Evolutionary conservation across 176 grass and related monocot genomes (phyloP).

Genomic region (Cenchrus americanus): DNA sequence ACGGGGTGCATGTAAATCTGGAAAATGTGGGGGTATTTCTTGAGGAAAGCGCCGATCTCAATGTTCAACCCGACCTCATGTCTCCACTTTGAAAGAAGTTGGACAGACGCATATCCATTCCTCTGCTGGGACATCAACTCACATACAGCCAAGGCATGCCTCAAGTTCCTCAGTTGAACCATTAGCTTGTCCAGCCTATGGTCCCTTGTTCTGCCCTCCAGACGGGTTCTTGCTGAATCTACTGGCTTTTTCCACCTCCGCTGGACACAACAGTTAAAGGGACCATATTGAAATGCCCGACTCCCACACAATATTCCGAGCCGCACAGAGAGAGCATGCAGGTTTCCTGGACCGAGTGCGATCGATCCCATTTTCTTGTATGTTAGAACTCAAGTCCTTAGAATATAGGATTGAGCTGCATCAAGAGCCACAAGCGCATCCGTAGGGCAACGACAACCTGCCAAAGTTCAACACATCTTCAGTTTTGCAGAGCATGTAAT

Average conservation of each 20-base stretch:
- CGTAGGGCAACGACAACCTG: not conserved
- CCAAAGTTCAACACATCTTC: not conserved
- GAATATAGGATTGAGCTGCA: not conserved
- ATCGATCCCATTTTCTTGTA: not conserved
- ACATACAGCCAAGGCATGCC: conserved; percentile 46
- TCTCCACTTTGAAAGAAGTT: conserved; percentile 64
- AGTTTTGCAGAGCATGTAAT: not conserved
- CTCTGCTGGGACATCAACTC: conserved; percentile 59
- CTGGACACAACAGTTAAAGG: conserved; percentile 27
- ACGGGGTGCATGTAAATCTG: conserved; percentile 60
- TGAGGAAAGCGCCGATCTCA: conserved; percentile 55
- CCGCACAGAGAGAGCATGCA: not conserved
- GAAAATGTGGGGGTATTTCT: conserved; percentile 66
- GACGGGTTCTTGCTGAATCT: conserved; percentile 58
- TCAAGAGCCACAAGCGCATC: not conserved
- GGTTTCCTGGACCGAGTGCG: not conserved
- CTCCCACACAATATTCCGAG: not conserved
- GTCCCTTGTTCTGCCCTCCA: conserved; percentile 69
- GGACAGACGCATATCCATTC: conserved; percentile 61
- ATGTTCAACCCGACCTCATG: conserved; percentile 57
- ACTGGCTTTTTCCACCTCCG: conserved; percentile 67
- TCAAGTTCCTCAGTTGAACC: conserved; percentile 62
- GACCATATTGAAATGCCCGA: conserved; percentile 3
- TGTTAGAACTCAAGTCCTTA: not conserved
- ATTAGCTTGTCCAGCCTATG: conserved; percentile 70